Conservation (phyloP, 192 early-diverging fungal species). For the Anaeromyces robustus region DNA sequence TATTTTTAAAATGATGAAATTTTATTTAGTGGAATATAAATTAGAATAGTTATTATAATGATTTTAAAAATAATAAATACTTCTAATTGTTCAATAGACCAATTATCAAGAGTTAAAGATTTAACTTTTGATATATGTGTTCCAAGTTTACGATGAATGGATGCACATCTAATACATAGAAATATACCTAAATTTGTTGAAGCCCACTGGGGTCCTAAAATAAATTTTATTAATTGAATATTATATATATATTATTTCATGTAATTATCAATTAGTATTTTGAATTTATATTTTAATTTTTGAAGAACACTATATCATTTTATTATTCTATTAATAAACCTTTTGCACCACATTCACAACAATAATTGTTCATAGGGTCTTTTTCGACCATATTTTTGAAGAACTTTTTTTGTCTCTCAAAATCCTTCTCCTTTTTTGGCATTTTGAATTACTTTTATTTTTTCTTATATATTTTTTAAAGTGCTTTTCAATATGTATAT, state of each 20-base stretch:
- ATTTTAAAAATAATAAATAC: slow-evolving; percentile 11
- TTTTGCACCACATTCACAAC: slow-evolving; percentile 59
- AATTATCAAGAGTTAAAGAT: slow-evolving; percentile 73
- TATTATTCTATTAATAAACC: slow-evolving; percentile 32
- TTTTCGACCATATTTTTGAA: slow-evolving; percentile 43
- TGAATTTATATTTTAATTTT: no score
- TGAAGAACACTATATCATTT: no score
- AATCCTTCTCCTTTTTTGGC: slow-evolving; percentile 31
- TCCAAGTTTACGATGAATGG: slow-evolving; percentile 51
- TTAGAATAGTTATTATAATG: neutral
- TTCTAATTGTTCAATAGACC: slow-evolving; percentile 74
- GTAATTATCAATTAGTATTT: no score
- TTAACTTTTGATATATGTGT: slow-evolving; percentile 78
- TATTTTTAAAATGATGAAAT: no score
- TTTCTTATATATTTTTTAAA: no score
- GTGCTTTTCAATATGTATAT: no score
- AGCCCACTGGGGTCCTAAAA: slow-evolving; percentile 67
- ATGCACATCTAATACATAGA: slow-evolving; percentile 81
- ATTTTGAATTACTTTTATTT: neutral
- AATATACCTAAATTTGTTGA: slow-evolving; percentile 86
- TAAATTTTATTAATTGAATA: neutral
- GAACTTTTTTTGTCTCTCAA: slow-evolving; percentile 52
- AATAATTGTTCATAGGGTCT: slow-evolving; percentile 50
- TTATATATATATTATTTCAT: no score
- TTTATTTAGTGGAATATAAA: slow-evolving; percentile 10